Evolutionary conservation across 2,329 filamentous ascomycete genomes (phyloP).

Genomic region (Neofusicoccum kwambonambiense): DNA sequence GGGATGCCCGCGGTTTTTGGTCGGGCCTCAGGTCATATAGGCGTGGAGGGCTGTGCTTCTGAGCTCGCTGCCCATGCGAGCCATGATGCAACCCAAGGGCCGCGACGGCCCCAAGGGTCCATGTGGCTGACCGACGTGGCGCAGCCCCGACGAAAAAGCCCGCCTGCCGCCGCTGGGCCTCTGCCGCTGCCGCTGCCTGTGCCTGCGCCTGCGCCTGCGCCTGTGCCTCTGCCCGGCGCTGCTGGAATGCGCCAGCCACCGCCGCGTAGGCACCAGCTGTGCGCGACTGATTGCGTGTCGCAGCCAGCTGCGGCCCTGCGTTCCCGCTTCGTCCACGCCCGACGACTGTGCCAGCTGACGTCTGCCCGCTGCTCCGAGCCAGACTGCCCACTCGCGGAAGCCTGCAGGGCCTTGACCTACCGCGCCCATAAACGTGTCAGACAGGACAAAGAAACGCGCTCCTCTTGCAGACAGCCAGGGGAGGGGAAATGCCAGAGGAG

Average conservation of each 20-base stretch:
- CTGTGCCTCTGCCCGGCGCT: background rate
- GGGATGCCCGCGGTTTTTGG: background rate
- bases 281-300: background rate
- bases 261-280: constrained; percentile 11
- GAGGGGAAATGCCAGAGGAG: background rate
- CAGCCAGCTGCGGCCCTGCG: background rate
- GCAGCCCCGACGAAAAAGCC: background rate
- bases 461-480: background rate
- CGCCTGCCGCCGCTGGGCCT: background rate
- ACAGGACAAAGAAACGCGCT: background rate
- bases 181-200: background rate
- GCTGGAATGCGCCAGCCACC: background rate
- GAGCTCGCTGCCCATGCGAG: constrained; percentile 6
- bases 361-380: no score
- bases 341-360: constrained; percentile 3
- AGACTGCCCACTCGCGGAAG: no score
- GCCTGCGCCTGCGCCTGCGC: no score
- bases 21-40: constrained; percentile 15
- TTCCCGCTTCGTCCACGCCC: background rate
- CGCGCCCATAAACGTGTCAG: no score
- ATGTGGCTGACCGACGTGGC: constrained; percentile 9
- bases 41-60: constrained; percentile 10
- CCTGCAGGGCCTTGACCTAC: no score
- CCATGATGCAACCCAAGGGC: constrained; percentile 10
- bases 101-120: background rate